A percentile compares a stretch with the other conserved stretches of the same genome.
phyloP scores from a whole-genome alignment of 257 asterid genomes.

The Fraxinus cuspidata region DNA sequence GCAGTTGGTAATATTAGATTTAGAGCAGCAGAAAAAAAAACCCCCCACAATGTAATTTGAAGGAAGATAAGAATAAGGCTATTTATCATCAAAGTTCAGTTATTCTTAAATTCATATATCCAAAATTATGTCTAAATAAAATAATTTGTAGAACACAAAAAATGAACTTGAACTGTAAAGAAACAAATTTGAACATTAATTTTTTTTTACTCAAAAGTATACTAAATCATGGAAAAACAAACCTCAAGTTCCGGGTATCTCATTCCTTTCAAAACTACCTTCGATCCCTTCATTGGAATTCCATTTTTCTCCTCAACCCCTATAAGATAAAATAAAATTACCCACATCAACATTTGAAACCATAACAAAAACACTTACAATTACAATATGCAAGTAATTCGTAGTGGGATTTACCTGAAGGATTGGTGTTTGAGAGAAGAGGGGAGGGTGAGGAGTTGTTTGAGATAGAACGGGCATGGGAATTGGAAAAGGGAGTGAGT shows the following conservation, averaged over 20 bases:
- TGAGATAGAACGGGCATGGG: slow-evolving; percentile 27
- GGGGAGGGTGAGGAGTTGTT: slow-evolving; percentile 21
- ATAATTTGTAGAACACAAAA: not conserved
- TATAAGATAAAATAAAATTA: slow-evolving; percentile 17
- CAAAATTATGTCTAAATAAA: not conserved
- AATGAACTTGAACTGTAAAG: not conserved
- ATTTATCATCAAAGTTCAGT: not conserved
- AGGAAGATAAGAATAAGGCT: not conserved
- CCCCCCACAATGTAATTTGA: not conserved
- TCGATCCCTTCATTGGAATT: slow-evolving; percentile 43
- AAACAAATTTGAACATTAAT: not conserved
- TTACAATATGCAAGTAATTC: not conserved
- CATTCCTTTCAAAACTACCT: slow-evolving; percentile 81
- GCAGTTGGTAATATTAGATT: not conserved
- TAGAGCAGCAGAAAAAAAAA: not conserved
- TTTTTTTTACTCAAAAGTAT: not conserved
- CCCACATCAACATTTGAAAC: not conserved
- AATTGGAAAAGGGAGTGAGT: slow-evolving; percentile 20
- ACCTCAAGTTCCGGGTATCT: slow-evolving; percentile 83
- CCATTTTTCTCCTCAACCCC: slow-evolving; percentile 37
- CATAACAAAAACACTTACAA: not conserved
- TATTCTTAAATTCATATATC: not conserved
- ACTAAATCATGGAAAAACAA: not conserved
- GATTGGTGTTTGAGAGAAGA: slow-evolving; percentile 21
- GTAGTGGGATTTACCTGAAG: slow-evolving; percentile 23